Percentiles rank a stretch among this genome's conserved stretches.
Conservation (phyloP, 2,329 filamentous ascomycete species). For the Sclerotinia sclerotiorum region DNA sequence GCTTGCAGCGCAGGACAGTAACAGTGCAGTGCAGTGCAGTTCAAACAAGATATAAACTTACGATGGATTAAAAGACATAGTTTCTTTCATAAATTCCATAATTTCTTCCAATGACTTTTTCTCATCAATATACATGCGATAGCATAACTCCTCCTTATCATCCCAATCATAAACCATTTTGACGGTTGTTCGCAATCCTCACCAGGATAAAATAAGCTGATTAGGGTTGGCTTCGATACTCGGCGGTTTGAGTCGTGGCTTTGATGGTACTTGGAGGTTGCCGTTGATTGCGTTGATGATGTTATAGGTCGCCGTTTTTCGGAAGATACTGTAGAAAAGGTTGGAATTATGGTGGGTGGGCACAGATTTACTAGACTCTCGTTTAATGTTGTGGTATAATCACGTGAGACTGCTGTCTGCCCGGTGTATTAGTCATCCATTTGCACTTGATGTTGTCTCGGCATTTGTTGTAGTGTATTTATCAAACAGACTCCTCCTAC, state of each 20-base stretch:
- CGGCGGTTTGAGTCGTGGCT: neutral
- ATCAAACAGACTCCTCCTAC: neutral
- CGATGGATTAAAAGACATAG: slow-evolving; percentile 55
- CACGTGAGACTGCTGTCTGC: neutral
- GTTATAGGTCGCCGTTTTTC: slow-evolving; percentile 22
- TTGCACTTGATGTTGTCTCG: neutral
- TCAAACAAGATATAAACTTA: slow-evolving; percentile 13
- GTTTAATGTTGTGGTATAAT: neutral
- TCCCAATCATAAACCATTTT: slow-evolving; percentile 62
- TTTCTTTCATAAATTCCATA: slow-evolving; percentile 65
- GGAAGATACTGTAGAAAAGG: neutral
- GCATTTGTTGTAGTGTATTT: neutral
- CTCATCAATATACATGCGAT: slow-evolving; percentile 74
- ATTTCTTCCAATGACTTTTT: slow-evolving; percentile 72
- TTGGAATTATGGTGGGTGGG: neutral
- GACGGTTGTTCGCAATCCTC: slow-evolving; percentile 3
- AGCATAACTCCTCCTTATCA: slow-evolving; percentile 63
- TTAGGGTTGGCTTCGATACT: neutral
- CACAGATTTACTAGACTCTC: neutral
- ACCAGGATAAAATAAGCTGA: slow-evolving; percentile 1
- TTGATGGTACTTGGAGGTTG: slow-evolving; percentile 21
- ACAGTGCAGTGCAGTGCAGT: neutral
- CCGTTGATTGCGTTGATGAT: slow-evolving; percentile 24
- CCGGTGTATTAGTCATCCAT: neutral
- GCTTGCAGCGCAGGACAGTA: neutral